Conservation (phyloP, 140 eudicot genomes). For the Senecio squalidus region DNA sequence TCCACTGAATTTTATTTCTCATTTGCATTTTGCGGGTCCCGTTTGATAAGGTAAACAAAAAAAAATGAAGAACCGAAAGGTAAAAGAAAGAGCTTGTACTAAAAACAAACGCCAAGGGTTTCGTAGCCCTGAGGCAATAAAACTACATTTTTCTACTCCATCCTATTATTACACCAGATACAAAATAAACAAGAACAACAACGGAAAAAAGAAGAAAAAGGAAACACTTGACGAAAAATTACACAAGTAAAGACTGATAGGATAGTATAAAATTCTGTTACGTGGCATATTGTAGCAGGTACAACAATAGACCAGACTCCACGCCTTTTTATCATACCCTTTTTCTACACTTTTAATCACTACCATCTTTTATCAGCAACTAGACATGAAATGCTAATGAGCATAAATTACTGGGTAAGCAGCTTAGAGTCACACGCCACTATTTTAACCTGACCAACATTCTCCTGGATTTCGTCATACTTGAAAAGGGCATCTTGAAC, state of each 20-base stretch:
- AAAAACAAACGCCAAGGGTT: constrained; percentile 12
- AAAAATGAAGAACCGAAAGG: no score
- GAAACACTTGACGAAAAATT: constrained; percentile 6
- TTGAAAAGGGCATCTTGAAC: constrained; percentile 76
- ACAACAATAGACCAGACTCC: constrained; percentile 12
- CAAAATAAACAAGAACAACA: constrained; percentile 15
- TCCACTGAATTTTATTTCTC: background rate
- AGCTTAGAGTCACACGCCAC: constrained; percentile 97
- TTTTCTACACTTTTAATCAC: constrained; percentile 20
- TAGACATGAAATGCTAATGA: constrained; percentile 19
- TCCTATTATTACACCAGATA: constrained; percentile 28
- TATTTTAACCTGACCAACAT: constrained; percentile 72
- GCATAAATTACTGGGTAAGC: constrained; percentile 61
- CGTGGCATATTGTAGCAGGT: constrained; percentile 11
- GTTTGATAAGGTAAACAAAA: no score
- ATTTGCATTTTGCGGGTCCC: constrained; percentile 9
- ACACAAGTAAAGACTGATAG: constrained; percentile 17
- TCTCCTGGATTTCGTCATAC: constrained; percentile 71
- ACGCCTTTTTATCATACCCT: constrained; percentile 13
- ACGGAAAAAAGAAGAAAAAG: background rate
- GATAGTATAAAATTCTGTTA: constrained; percentile 20
- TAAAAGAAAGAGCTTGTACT: constrained; percentile 21
- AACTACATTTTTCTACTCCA: constrained; percentile 27
- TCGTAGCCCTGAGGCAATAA: constrained; percentile 21
- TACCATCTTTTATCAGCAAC: constrained; percentile 24